Base-by-base conservation (phyloP, 2,329 filamentous ascomycete species). In the Botryotinia convoluta region DNA sequence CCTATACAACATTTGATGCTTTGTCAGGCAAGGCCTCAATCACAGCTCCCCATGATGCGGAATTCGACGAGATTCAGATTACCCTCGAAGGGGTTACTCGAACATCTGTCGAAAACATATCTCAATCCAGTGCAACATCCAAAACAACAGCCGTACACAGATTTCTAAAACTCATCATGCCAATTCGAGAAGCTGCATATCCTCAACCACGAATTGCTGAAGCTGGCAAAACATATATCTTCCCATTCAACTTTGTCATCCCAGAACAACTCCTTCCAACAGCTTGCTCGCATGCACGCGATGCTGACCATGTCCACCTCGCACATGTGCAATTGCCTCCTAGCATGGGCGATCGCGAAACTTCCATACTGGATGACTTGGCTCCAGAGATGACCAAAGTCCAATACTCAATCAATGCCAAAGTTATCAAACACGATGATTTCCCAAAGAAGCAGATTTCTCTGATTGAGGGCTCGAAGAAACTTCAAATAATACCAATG, bases 211-310 rank as follows among this genome's bases (percentile, higher is more conserved):
- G 78, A 71, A 74, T 81, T 48, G 78, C 77, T 29, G 79, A 80
- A 70, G 78, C 79, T 32, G 79, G 80, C 9, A 74, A 74, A 32
- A 81, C 77, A 18, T 79, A 80, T 60, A 77, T 68, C 9, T 80
- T 81, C 37, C 76, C 78, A 3, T 81, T 79, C 76, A 79, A 81
- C 74, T 81, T 81, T 72, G 80, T 79, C 18, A 75, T 81, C 60
- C 80, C 80, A 1, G 75, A 79, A 22, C 79, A 77, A 32, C 76
- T 81, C 14, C 77, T 81, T 42, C 80, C 79, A 2, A 74, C 74
- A 60, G 76, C 78, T 22, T 81, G 80, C 70, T 68, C 72, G 4
- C 80, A 81, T 65, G 63, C 68, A 1, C 69, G 72, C 35, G 64
- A 63, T n/a, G 37, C 74, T 1, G 77, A 78, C 3, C 78, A 80